phyloP scores from a whole-genome alignment of 2,329 filamentous ascomycete species.

The Exophiala bonariae region DNA sequence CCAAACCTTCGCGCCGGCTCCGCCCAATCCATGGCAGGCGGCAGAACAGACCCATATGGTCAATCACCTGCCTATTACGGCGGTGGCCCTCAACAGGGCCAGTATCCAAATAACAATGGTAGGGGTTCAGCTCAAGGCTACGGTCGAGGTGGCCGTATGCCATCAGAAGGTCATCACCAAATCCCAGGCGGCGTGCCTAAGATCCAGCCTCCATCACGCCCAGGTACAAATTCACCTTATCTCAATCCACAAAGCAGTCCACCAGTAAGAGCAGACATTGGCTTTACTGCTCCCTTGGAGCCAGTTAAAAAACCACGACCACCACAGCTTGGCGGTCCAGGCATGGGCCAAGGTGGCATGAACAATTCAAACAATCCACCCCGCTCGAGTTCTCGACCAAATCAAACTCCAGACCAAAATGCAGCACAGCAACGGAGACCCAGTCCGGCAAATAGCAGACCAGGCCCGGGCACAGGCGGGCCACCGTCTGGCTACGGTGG shows the following conservation, averaged over 20 bases:
- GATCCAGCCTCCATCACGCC: slow-evolving; percentile 28
- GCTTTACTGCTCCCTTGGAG: slow-evolving; percentile 48
- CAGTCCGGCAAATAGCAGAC: slow-evolving; percentile 10
- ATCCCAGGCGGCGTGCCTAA: slow-evolving; percentile 11
- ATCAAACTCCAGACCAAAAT: slow-evolving; percentile 13
- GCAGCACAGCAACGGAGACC: slow-evolving; percentile 16
- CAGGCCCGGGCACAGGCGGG: slow-evolving; percentile 1
- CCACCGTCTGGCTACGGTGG: slow-evolving; percentile 7
- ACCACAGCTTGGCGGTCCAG: slow-evolving; percentile 11
- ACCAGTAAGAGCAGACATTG: slow-evolving; percentile 42
- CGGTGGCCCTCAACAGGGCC: slow-evolving; percentile 19
- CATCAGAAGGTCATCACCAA: slow-evolving; percentile 14
- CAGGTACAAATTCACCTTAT: slow-evolving; percentile 27
- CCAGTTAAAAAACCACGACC: slow-evolving; percentile 18
- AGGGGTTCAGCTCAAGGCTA: slow-evolving; percentile 33
- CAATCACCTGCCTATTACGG: slow-evolving; percentile 4
- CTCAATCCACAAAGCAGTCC: slow-evolving; percentile 26
- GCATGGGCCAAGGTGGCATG: slow-evolving; percentile 3
- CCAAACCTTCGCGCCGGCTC: slow-evolving; percentile 47
- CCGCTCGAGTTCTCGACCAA: slow-evolving; percentile 35
- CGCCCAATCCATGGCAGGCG: slow-evolving; percentile 24
- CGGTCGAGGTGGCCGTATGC: slow-evolving; percentile 18
- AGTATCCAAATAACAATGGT: slow-evolving; percentile 17
- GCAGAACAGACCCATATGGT: slow-evolving; percentile 24
- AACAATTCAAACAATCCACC: slow-evolving; percentile 31